These are phyloP conservation scores for Collariella sp. DNA, from an alignment of 495 filamentous ascomycete species.

Conservation along the genomic window DNA sequence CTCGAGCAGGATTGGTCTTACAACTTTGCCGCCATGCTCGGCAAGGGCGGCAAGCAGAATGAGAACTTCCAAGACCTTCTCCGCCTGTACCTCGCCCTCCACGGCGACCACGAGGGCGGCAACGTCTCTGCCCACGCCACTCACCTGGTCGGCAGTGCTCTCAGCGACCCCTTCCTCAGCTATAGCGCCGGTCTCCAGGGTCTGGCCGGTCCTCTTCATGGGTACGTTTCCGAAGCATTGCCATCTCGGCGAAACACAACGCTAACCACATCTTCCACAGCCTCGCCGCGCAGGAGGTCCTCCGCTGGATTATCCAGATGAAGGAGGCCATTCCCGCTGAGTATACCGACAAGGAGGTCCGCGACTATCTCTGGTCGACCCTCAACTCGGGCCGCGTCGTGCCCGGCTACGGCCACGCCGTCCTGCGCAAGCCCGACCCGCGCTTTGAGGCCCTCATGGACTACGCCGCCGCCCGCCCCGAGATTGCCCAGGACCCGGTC, in stretches of 20 bases:
- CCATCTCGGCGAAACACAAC: background rate
- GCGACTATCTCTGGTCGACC: conserved; percentile 83
- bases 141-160: conserved; percentile 90
- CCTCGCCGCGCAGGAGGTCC: conserved; percentile 91
- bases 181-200: conserved; percentile 95
- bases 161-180: conserved; percentile 89
- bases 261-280: conserved; percentile 25
- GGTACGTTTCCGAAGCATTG: conserved; percentile 34
- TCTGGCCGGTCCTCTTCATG: conserved; percentile 89
- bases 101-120: conserved; percentile 96
- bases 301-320: conserved; percentile 94
- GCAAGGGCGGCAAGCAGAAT: conserved; percentile 76
- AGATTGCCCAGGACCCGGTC: conserved; percentile 78
- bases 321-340: conserved; percentile 71
- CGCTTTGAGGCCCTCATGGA: conserved; percentile 95
- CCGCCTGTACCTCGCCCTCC: conserved; percentile 85
- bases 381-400: conserved; percentile 92
- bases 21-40: conserved; percentile 95
- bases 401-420: conserved; percentile 96
- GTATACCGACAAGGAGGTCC: conserved; percentile 71
- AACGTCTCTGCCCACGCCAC: conserved; percentile 98
- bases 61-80: conserved; percentile 93
- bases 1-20: conserved; percentile 88
- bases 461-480: conserved; percentile 75
- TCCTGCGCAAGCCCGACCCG: conserved; percentile 93